Evolutionary conservation across 2,329 filamentous ascomycete species (phyloP).

Genomic region (Aschersonia sp.): DNA sequence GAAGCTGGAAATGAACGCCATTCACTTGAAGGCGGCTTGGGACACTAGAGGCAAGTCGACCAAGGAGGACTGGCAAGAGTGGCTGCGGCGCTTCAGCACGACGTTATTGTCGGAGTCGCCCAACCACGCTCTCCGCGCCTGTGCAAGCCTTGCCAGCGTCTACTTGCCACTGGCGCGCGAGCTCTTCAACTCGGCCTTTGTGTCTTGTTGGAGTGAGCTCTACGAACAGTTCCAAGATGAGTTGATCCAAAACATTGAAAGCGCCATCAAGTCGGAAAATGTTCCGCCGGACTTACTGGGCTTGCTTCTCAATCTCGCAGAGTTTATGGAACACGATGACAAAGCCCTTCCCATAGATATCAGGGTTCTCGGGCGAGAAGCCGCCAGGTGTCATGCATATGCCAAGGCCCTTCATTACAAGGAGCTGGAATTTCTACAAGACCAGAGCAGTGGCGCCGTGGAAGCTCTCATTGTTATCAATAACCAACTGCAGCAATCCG

Average conservation of each 20-base stretch:
- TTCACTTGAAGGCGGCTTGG: conserved; percentile 94
- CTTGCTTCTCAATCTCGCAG: conserved; percentile 84
- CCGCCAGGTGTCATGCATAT: conserved; percentile 92
- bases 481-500: conserved; percentile 95
- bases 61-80: conserved; percentile 98
- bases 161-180: conserved; percentile 86
- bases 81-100: conserved; percentile 92
- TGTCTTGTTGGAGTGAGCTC: conserved; percentile 96
- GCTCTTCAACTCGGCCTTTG: conserved; percentile 96
- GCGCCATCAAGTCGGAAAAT: conserved; percentile 85
- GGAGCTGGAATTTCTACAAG: conserved; percentile 93
- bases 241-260: conserved; percentile 87
- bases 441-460: conserved; percentile 88
- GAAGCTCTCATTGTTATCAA: conserved; percentile 98
- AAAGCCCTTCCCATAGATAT: conserved; percentile 98
- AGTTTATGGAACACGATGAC: conserved; percentile 99
- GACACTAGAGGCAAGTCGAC: conserved; percentile 94
- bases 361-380: conserved; percentile 81
- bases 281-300: conserved; percentile 93
- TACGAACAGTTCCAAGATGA: conserved; percentile 97
- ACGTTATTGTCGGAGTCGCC: conserved; percentile 90
- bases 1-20: conserved; percentile 93
- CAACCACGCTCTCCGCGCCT: conserved; percentile 86
- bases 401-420: conserved; percentile 98
- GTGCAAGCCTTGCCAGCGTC: conserved; percentile 77